Evolutionary conservation across 2,329 filamentous ascomycete species (phyloP), one percentile per base, ranked within the genome.

Genomic region (Albifimbria verrucaria): DNA sequence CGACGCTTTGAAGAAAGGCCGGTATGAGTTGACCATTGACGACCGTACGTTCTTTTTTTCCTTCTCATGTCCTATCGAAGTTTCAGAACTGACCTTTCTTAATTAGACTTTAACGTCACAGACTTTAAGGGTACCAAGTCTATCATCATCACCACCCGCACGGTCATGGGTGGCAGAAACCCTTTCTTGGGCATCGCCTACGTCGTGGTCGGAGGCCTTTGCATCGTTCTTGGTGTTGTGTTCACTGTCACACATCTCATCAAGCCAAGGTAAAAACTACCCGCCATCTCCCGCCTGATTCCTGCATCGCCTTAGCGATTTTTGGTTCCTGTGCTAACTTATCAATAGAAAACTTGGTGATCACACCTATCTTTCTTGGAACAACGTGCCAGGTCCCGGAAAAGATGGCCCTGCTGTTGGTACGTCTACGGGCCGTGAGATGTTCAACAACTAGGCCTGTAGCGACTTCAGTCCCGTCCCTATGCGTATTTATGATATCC

Each of bases 291-390:
- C 23, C 42, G 26, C 23, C 50, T 21, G 17, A 51, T 12, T 39
- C 12, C 32, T 6, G 32, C 11, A 4, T 4, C 18, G 18, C 32
- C 12, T 6, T 25, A 26, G 46, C 49, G 54, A 45, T 57, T 39
- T 59, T 21, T 3, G 24, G 15, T 52, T 32, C 21, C 21, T 32
- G 43, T 45, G 36, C 53, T 54, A 26, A 55, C 17, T 2, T 7
- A 6, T 11, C 12, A n/a, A 60, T 39, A 93, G 94, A 66, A 99
- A 97, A 88, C 83, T 99, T 42, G 94, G 94, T 56, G 94, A 99
- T 70, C 94, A 97, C 72, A 97, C 92, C 9, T 97, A 99, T 70
- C 81, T 99, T 48, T 94, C 90, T 22, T 99, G 94, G 94, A 97
- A 97, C 70, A 83, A 84, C 54, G 75, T 73, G 1, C 78, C 79